These are phyloP conservation scores for Malus fusca DNA, from an alignment of 306 rosid genomes.

Conservation along the genomic window DNA sequence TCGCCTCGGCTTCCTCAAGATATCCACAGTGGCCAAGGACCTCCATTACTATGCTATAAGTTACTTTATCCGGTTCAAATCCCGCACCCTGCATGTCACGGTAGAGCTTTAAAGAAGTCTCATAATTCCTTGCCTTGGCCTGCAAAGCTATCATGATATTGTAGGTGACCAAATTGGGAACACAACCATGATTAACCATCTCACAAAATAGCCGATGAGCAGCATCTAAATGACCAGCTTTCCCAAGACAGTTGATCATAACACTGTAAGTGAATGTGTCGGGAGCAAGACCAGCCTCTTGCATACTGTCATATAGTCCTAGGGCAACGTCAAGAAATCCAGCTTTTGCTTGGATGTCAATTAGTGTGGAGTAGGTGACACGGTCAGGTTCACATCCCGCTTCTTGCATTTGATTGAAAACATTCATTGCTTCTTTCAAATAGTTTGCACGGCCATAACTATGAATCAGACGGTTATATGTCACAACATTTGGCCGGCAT, in stretches of 20 bases:
- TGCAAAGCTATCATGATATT: constrained; percentile 92
- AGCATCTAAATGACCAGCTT: constrained; percentile 78
- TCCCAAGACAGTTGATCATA: constrained; percentile 89
- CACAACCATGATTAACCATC: constrained; percentile 84
- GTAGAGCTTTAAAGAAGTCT: constrained; percentile 65
- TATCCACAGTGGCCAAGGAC: constrained; percentile 93
- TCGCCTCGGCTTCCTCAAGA: constrained; percentile 77
- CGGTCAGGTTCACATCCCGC: constrained; percentile 80
- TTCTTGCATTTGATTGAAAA: constrained; percentile 77
- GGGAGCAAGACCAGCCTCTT: constrained; percentile 75
- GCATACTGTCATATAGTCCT: constrained; percentile 79
- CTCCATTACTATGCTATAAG: constrained; percentile 95
- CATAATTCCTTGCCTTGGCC: constrained; percentile 91
- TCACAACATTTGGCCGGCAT: constrained; percentile 84
- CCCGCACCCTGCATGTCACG: constrained; percentile 82
- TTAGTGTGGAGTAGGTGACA: constrained; percentile 89
- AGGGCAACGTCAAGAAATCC: constrained; percentile 85
- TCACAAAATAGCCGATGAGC: constrained; percentile 73
- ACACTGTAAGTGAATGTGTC: constrained; percentile 98
- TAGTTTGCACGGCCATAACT: constrained; percentile 93
- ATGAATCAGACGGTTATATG: constrained; percentile 85
- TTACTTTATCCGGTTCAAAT: constrained; percentile 82
- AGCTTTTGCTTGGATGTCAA: constrained; percentile 93
- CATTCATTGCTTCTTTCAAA: constrained; percentile 66
- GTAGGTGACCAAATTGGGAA: constrained; percentile 86